Base-by-base conservation (phyloP, 495 filamentous ascomycete genomes). In the Podospora sp. region DNA sequence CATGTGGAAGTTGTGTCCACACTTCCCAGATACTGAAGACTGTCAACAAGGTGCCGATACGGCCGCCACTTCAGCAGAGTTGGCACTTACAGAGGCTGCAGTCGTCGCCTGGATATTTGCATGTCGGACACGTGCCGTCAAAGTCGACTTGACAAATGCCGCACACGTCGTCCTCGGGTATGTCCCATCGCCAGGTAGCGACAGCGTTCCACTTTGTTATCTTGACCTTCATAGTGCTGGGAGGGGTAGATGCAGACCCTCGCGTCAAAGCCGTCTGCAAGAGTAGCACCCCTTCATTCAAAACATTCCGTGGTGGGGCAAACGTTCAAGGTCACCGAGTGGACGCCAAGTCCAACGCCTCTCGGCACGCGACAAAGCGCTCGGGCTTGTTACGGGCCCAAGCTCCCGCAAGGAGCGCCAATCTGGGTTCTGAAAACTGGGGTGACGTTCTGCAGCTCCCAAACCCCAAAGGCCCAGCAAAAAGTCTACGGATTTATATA, bases 111-210 rank as follows among this genome's bases (percentile, higher is more conserved):
- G 95, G 95, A 75, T 91, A 97, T 85, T 96, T 96, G 88, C 95
- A 99, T 62, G 93, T 94, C 24, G 94, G 93, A 80, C 95, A 99
- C 12, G 95, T 97, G 25, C 93, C 93, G 74, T 99, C 95, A 77
- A 97, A 99, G 75, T 97, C 92, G 27, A 96, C 91, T 75, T 94
- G 94, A 83, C 95, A 99, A 80, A 99, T 99, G 65, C 95, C 95
- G 71, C 95, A 99, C 66, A 98, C 92, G 71, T 99, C 95, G 81
- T 98, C 95, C 71, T 96, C 93, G 53, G 95, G 92, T 75, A 97
- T 92, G 75, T 98, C 93, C 95, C 95, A 99, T 66, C 91, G 87
- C 95, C 95, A 99, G 29, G 92, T 91, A 1, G 95, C 95, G 57
- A 98, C 91, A 2, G 92, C 92, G 78, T 93, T 91, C 93, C 93